These are phyloP conservation scores for Gymnopus androsaceus DNA, from an alignment of 1,284 basidiomycete species.

Conservation along the genomic window DNA sequence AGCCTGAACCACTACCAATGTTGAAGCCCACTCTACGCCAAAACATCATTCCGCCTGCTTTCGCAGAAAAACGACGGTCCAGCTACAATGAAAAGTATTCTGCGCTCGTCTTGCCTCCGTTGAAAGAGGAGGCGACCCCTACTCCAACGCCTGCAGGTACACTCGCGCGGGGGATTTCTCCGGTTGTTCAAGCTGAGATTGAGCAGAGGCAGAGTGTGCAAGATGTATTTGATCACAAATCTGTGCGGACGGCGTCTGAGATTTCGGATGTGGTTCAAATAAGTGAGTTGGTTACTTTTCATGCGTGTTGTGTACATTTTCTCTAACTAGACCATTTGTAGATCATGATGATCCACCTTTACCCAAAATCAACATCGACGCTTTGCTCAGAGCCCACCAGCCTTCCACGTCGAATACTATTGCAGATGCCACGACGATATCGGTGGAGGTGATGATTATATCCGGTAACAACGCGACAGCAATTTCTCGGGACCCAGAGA, in stretches of 20 bases:
- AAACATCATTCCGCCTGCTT: conserved; percentile 12
- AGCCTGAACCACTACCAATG: conserved; percentile 8
- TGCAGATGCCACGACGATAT: conserved; percentile 58
- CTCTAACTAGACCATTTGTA: conserved; percentile 22
- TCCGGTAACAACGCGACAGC: conserved; percentile 48
- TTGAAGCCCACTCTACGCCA: conserved; percentile 11
- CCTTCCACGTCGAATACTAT: conserved; percentile 33
- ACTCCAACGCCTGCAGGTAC: conserved; percentile 56
- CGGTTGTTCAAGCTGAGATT: background rate
- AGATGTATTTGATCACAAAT: background rate
- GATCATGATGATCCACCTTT: conserved; percentile 47
- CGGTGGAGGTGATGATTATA: conserved; percentile 68
- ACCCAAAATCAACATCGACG: conserved; percentile 51
- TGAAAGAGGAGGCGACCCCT: conserved; percentile 69
- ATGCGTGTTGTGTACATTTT: background rate
- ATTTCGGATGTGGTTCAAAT: background rate
- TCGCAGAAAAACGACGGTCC: conserved; percentile 59
- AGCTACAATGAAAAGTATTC: conserved; percentile 66
- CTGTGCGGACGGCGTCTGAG: background rate
- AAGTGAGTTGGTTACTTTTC: background rate
- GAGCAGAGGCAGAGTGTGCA: background rate
- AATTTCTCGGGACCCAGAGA: conserved; percentile 42
- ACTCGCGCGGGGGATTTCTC: conserved; percentile 37
- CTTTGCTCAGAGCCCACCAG: conserved; percentile 38
- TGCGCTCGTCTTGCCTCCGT: conserved; percentile 57